Base-by-base conservation (phyloP, 1,284 basidiomycete species). In the Mrakiaceae sp. region DNA sequence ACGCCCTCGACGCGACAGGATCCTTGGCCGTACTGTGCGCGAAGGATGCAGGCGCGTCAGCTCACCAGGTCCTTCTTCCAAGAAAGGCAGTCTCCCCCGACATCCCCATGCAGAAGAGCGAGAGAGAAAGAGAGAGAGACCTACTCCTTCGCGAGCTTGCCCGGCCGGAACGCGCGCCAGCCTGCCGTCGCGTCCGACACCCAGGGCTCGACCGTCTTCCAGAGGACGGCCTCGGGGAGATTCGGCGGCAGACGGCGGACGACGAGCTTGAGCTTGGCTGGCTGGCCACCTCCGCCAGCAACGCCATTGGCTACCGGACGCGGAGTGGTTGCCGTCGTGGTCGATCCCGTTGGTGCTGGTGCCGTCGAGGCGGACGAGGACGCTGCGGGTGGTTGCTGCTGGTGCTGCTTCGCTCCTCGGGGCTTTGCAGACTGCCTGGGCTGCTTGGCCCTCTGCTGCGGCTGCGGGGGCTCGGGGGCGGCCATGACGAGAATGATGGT, bases 141-240 rank as follows among this genome's bases (percentile, higher is more conserved):
- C 69, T 71, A 89, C 87, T 83, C 83, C 73, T 87, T 87, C 67
- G 82, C 82, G 64, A 84, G 72, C 76, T 88, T 87, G 5, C 90
- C 89, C 11, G 80, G 80, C 69, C 82, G 81, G 72, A 81, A 90
- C 0, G 77, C 72, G 72, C 83, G 87, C 87, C 86, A 90, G 6
- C 78, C 74, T 47, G 82, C 79, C 2, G 84, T 85, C 50, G 89
- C 85, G 5, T 88, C 85, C 0, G 82, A 81, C 14, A 95, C 85
- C 91, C 91, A 98, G 2, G 81, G 77, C 63, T 85, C 80, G 4
- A 95, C 90, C 67, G 87, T 90, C 70, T 87, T 83, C 95, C 95
- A 98, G 76, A 98, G 98, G 60, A 95, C 78, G 1, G 85, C 84
- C 71, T 93, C 92, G 2, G 95, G 94, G 0, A 98, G 79, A 70